Evolutionary conservation across 345 rosid genomes (phyloP), one percentile per base, ranked within the genome.

Genomic region (Euphorbia lathyris): DNA sequence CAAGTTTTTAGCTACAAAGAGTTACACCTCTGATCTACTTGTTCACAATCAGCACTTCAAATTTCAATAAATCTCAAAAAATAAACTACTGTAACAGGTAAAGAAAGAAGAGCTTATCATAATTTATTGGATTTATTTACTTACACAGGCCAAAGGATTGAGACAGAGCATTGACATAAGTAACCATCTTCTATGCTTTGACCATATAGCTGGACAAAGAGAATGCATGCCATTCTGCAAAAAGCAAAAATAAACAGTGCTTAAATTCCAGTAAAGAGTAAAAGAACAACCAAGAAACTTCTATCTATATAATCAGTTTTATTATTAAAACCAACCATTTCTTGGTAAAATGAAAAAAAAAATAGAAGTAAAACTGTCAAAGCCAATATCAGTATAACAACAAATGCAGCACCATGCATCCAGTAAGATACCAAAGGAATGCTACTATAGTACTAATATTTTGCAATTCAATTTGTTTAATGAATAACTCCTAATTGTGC

Each of bases 81-180:
- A 23, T 0, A 43, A 43, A 32, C 59, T n/a, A 40, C 53, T 11
- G 7, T 17, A 29, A 42, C 7, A 13, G 58, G 58, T 40, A 34
- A 55, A 63, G n/a, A 58, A 26, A 34, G 2, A 51, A 2, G 16
- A 38, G 68, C 42, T 67, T 57, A 61, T 63, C 38, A 57, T 22
- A 73, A 26, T 34, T 47, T n/a, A 27, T 29, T 66, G 23, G n/a
- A 68, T 27, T 43, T 6, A 72, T 40, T 32, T 58, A 81, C 96
- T 88, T 83, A 95, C 97, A 79, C 97, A 95, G 43, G 93, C 89
- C 73, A 92, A 53, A 76, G 97, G 99, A 76, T 86, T 95, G 73
- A 91, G 90, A 67, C 97, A 86, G 42, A 92, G 87, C 97, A 95
- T 95, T 75, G 99, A 92, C 97, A 95, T 95, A 73, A 95, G 76